A percentile compares a stretch with the other conserved stretches of the same genome.
These are phyloP conservation scores for Nidula microcarpa DNA, from an alignment of 768 basidiomycete species.

Conservation along the genomic window DNA sequence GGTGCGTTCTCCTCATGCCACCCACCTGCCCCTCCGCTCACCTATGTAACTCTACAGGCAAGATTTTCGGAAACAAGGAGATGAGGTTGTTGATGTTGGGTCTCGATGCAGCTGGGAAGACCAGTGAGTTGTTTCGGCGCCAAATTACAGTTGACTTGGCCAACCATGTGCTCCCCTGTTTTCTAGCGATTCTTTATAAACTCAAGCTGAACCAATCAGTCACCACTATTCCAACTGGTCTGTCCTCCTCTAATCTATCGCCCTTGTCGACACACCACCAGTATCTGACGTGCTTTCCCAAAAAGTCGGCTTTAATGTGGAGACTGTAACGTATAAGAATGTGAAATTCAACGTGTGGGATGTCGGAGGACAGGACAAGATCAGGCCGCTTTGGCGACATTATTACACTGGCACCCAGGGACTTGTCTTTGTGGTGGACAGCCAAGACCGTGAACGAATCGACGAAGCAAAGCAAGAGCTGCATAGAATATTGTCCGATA, in stretches of 20 bases:
- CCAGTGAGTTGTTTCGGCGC: conserved; percentile 61
- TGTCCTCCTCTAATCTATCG: conserved; percentile 13
- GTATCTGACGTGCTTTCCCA: background rate
- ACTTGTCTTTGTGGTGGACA: conserved; percentile 97
- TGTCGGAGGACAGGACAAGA: conserved; percentile 99
- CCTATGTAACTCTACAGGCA: conserved; percentile 47
- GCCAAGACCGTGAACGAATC: conserved; percentile 90
- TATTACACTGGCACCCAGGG: conserved; percentile 99
- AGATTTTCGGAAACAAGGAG: conserved; percentile 98
- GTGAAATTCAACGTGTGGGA: conserved; percentile 96
- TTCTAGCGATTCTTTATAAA: conserved; percentile 93
- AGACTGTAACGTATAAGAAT: conserved; percentile 99
- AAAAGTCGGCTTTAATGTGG: conserved; percentile 93
- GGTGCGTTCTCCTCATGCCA: conserved; percentile 35
- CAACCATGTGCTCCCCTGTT: conserved; percentile 3
- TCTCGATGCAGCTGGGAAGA: conserved; percentile 97
- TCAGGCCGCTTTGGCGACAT: conserved; percentile 96
- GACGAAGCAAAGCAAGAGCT: conserved; percentile 96
- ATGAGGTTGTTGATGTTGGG: conserved; percentile 98
- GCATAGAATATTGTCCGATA: conserved; percentile 91
- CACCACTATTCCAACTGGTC: conserved; percentile 96
- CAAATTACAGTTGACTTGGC: background rate
- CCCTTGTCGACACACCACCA: background rate
- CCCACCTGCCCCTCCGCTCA: conserved; percentile 6
- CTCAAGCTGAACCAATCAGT: conserved; percentile 98